Evolutionary conservation across 1,284 basidiomycete genomes (phyloP).

Genomic region (Naganishia liquefaciens): DNA sequence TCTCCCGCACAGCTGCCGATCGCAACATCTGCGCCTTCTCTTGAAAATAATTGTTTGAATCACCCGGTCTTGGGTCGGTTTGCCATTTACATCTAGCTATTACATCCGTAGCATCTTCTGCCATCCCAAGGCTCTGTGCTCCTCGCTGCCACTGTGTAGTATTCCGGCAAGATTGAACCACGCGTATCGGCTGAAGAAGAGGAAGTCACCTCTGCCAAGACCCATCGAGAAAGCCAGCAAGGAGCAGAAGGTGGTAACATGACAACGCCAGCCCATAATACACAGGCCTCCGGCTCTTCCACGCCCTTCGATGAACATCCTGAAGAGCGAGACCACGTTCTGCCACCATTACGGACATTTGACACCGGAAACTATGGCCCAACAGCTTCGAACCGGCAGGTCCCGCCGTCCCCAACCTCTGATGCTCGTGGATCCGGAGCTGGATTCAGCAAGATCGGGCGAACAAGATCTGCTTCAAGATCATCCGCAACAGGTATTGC

Average conservation of each 20-base stretch:
- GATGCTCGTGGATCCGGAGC: background rate
- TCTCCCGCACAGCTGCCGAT: too few relatives aligned
- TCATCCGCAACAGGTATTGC: slow-evolving; percentile 19
- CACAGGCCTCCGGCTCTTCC: slow-evolving; percentile 7
- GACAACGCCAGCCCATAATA: background rate
- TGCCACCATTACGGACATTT: slow-evolving; percentile 19
- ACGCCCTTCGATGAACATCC: slow-evolving; percentile 17
- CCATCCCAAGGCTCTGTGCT: too few relatives aligned
- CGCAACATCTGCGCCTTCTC: too few relatives aligned
- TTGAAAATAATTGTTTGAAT: too few relatives aligned
- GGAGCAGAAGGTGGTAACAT: background rate
- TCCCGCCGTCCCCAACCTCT: slow-evolving; percentile 11
- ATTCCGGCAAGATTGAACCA: too few relatives aligned
- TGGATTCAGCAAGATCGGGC: slow-evolving; percentile 20
- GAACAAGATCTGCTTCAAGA: slow-evolving; percentile 9
- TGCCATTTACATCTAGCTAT: too few relatives aligned
- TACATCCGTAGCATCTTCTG: too few relatives aligned
- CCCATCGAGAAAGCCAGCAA: background rate
- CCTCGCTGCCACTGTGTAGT: too few relatives aligned
- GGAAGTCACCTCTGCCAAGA: background rate
- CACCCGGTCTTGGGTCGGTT: too few relatives aligned
- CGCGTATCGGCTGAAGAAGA: too few relatives aligned
- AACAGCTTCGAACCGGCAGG: background rate
- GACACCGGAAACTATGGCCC: slow-evolving; percentile 2
- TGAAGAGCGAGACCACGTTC: slow-evolving; percentile 15